These are phyloP conservation scores for Ceriops zippeliana DNA, from an alignment of 345 rosid genomes.

Conservation along the genomic window DNA sequence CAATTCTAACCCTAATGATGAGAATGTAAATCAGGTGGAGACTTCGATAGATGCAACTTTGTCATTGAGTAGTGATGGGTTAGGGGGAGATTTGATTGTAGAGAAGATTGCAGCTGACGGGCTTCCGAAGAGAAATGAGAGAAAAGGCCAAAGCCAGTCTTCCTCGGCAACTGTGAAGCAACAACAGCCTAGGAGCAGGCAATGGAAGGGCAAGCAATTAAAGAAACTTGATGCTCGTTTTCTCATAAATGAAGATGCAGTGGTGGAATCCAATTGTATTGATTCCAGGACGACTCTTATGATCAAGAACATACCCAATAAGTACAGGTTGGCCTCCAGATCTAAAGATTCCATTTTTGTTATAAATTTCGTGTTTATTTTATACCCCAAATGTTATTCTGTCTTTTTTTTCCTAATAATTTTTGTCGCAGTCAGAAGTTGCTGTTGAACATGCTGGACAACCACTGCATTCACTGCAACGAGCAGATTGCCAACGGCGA, in stretches of 20 bases:
- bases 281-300: slow-evolving; percentile 85
- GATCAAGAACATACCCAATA: slow-evolving; percentile 98
- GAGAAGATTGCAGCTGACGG: slow-evolving; percentile 8
- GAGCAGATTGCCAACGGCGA: slow-evolving; percentile 49
- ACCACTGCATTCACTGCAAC: slow-evolving; percentile 87
- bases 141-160: slow-evolving; percentile 27
- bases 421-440: slow-evolving; percentile 22
- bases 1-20: slow-evolving; percentile 29
- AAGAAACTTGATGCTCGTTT: slow-evolving; percentile 54
- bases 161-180: slow-evolving; percentile 14
- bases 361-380: background rate
- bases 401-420: background rate
- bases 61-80: slow-evolving; percentile 21
- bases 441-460: slow-evolving; percentile 76
- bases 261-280: slow-evolving; percentile 46
- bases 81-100: slow-evolving; percentile 8
- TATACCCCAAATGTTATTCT: too few relatives aligned
- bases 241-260: slow-evolving; percentile 47
- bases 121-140: slow-evolving; percentile 27
- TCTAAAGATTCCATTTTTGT: background rate
- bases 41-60: slow-evolving; percentile 27
- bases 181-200: slow-evolving; percentile 34
- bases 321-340: slow-evolving; percentile 55
- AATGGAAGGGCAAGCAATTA: slow-evolving; percentile 42
- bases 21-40: background rate